Evolutionary conservation across 2,329 filamentous ascomycete genomes (phyloP).

Genomic region (Clathrospora elynae): DNA sequence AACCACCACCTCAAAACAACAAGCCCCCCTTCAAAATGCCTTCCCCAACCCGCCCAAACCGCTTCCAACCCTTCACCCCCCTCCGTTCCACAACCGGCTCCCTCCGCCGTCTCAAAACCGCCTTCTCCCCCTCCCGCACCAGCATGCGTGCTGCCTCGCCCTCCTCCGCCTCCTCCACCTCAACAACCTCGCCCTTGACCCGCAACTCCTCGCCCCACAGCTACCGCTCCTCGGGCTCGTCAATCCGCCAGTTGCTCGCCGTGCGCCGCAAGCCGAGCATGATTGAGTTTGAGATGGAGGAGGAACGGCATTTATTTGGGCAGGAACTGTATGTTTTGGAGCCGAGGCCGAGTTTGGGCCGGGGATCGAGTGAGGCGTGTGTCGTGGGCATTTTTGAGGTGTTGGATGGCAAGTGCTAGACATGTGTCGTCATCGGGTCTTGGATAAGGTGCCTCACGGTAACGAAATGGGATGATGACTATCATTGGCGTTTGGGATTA

Average conservation of each 20-base stretch:
- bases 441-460: too few species aligned
- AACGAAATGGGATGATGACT: neutral
- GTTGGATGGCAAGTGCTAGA: constrained; percentile 39
- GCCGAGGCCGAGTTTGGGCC: constrained; percentile 32
- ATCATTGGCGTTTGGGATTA: constrained; percentile 4
- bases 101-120: constrained; percentile 43
- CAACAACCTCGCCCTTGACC: constrained; percentile 39
- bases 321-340: constrained; percentile 41
- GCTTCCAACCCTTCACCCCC: constrained; percentile 46
- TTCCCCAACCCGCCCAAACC: constrained; percentile 43
- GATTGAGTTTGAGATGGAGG: constrained; percentile 45
- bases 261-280: constrained; percentile 42
- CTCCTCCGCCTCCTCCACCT: constrained; percentile 24
- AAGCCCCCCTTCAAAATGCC: constrained; percentile 31
- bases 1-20: constrained; percentile 6
- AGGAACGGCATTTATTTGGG: constrained; percentile 40
- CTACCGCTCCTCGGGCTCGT: constrained; percentile 34
- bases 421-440: too few species aligned
- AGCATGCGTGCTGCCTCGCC: constrained; percentile 36
- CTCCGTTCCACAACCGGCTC: constrained; percentile 37
- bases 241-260: constrained; percentile 40
- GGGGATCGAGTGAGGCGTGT: constrained; percentile 27
- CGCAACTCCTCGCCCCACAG: constrained; percentile 38
- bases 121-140: constrained; percentile 42
- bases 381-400: constrained; percentile 50